phyloP scores from a whole-genome alignment of 257 asterid genomes.

The Przewalskia tangutica region DNA sequence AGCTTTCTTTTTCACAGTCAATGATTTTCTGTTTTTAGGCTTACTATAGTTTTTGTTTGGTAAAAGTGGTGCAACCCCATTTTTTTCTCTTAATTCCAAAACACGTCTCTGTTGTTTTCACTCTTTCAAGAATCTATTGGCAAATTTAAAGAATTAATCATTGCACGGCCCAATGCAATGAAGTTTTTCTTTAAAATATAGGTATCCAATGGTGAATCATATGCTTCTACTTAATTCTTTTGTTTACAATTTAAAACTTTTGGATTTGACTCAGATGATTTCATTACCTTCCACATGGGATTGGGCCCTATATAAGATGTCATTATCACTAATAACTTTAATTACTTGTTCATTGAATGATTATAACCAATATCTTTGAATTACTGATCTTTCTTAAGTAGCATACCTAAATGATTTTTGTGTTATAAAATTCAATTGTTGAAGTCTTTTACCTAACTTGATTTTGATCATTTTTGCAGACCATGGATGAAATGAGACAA shows the following conservation, averaged over 20 bases:
- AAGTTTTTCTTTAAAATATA: not conserved
- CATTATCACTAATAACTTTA: not conserved
- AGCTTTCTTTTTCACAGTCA: not conserved
- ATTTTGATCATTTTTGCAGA: not conserved
- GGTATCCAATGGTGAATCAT: not conserved
- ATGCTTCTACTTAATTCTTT: not conserved
- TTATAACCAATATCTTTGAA: not conserved
- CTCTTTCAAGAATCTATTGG: not conserved
- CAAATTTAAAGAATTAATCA: not conserved
- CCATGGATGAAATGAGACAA: slow-evolving; percentile 30
- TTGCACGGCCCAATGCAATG: not conserved
- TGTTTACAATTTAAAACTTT: too few species aligned
- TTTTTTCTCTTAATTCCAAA: not conserved
- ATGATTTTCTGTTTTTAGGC: not conserved
- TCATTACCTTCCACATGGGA: not conserved
- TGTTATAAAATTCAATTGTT: not conserved
- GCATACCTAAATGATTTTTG: too few species aligned
- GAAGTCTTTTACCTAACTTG: not conserved
- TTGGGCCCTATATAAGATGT: not conserved
- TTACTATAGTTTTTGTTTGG: not conserved
- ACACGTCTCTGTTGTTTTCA: not conserved
- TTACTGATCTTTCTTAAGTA: too few species aligned
- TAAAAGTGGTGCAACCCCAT: not conserved
- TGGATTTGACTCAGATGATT: not conserved
- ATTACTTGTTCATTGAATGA: not conserved